phyloP scores from a whole-genome alignment of 2,329 filamentous ascomycete genomes.

The Fusarium siculi region DNA sequence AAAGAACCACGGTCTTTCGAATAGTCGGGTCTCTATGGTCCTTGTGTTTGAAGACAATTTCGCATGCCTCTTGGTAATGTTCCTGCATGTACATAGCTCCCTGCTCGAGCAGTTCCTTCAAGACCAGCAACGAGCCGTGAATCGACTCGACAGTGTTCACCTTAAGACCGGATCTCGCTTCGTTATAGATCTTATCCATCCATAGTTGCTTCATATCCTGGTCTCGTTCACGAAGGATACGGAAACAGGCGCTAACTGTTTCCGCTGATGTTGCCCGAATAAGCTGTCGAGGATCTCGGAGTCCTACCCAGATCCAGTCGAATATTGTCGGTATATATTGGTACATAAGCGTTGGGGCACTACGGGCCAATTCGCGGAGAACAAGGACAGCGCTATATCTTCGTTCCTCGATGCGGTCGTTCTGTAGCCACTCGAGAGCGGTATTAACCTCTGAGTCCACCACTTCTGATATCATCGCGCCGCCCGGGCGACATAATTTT shows the following conservation, averaged over 20 bases:
- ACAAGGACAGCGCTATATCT: slow-evolving; percentile 93
- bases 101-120: slow-evolving; percentile 92
- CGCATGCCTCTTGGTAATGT: slow-evolving; percentile 90
- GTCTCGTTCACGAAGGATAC: slow-evolving; percentile 94
- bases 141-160: slow-evolving; percentile 85
- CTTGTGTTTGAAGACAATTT: slow-evolving; percentile 91
- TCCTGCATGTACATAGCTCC: slow-evolving; percentile 99
- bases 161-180: slow-evolving; percentile 82
- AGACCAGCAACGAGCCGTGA: slow-evolving; percentile 91
- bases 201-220: slow-evolving; percentile 85
- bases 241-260: slow-evolving; percentile 93
- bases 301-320: slow-evolving; percentile 93
- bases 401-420: slow-evolving; percentile 91
- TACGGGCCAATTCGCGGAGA: slow-evolving; percentile 88
- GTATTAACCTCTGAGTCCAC: slow-evolving; percentile 98
- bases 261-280: slow-evolving; percentile 93
- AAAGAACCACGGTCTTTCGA: slow-evolving; percentile 85
- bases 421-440: slow-evolving; percentile 95
- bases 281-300: slow-evolving; percentile 88
- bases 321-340: slow-evolving; percentile 95
- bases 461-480: slow-evolving; percentile 91
- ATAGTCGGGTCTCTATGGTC: slow-evolving; percentile 92
- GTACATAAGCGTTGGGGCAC: slow-evolving; percentile 95
- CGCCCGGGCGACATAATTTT: slow-evolving; percentile 89
- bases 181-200: slow-evolving; percentile 91